Percentiles rank a stretch among this genome's conserved stretches.
phyloP scores from a whole-genome alignment of 148 eudicot genomes.

The Drosera capensis region DNA sequence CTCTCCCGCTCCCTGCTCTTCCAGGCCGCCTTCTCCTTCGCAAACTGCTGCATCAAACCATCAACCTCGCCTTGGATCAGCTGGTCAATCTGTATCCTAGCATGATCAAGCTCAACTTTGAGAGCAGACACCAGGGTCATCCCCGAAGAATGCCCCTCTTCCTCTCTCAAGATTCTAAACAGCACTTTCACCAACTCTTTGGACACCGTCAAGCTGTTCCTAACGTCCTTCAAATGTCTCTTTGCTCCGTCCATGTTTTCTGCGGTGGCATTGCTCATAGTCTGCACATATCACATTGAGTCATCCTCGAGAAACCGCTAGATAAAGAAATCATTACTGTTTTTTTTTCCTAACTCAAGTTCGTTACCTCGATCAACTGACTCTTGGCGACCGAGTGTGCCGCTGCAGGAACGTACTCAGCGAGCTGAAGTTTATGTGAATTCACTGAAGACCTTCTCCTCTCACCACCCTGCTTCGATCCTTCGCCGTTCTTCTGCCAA shows the following conservation, averaged over 20 bases:
- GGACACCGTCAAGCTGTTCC: conserved; percentile 26
- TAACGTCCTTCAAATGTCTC: conserved; percentile 27
- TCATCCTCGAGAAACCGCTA: too few species aligned
- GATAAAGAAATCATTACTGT: too few species aligned
- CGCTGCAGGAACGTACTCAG: conserved; percentile 3
- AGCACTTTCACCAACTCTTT: conserved; percentile 42
- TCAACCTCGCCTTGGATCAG: conserved; percentile 25
- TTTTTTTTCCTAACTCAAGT: too few species aligned
- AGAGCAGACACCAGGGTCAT: conserved; percentile 34
- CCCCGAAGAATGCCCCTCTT: conserved; percentile 22
- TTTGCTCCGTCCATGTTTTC: conserved; percentile 5
- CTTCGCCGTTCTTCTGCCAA: conserved; percentile 10
- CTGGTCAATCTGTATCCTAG: conserved; percentile 22
- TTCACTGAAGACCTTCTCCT: conserved; percentile 43
- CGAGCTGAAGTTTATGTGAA: conserved; percentile 37
- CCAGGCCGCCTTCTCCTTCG: conserved; percentile 50
- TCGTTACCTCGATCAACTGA: neutral
- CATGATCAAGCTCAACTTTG: conserved; percentile 29
- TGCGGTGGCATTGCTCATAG: neutral
- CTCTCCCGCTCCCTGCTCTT: conserved; percentile 44
- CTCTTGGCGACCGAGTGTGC: neutral
- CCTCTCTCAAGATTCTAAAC: conserved; percentile 17
- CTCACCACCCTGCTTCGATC: conserved; percentile 31
- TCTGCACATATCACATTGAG: too few species aligned
- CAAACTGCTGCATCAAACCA: conserved; percentile 23